Evolutionary conservation across 129 eudicot genomes (phyloP).

Genomic region (Lactuca saligna): DNA sequence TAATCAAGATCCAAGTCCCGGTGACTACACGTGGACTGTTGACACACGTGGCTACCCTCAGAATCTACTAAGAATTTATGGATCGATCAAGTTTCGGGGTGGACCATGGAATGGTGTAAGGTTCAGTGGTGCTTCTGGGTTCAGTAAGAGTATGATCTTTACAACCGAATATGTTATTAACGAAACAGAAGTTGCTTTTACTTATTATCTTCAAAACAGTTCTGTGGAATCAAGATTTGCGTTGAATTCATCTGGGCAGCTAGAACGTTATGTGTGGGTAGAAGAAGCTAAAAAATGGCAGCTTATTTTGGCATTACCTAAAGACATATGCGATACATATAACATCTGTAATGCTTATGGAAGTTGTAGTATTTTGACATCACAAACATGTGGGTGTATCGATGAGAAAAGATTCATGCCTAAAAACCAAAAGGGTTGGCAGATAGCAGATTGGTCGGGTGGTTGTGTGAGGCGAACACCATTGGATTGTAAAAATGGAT

Average conservation of each 20-base stretch:
- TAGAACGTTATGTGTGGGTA: constrained; percentile 26
- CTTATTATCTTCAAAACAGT: constrained; percentile 21
- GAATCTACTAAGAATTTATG: constrained; percentile 6
- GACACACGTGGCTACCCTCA: constrained; percentile 37
- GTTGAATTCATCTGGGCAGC: constrained; percentile 25
- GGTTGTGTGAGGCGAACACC: constrained; percentile 49
- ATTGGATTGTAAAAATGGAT: constrained; percentile 34
- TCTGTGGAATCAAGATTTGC: constrained; percentile 18
- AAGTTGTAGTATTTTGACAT: constrained; percentile 22
- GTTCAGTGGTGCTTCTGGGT: constrained; percentile 22
- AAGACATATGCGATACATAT: constrained; percentile 39
- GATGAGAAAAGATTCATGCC: constrained; percentile 39
- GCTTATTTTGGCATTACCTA: constrained; percentile 17
- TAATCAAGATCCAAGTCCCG: constrained; percentile 37
- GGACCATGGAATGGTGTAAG: constrained; percentile 30
- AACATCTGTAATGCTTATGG: constrained; percentile 39
- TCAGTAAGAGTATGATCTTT: background rate
- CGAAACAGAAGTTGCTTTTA: constrained; percentile 19
- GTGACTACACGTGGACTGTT: constrained; percentile 23
- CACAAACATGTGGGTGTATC: constrained; percentile 39
- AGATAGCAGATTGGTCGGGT: constrained; percentile 36
- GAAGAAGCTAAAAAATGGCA: constrained; percentile 34
- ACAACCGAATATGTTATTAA: constrained; percentile 6
- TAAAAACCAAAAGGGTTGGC: constrained; percentile 29
- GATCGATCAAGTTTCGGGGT: background rate